A percentile compares a stretch with the other conserved stretches of the same genome.
These are phyloP conservation scores for Sporothrix schenckii DNA, from an alignment of 2,329 filamentous ascomycete species.

Conservation along the genomic window DNA sequence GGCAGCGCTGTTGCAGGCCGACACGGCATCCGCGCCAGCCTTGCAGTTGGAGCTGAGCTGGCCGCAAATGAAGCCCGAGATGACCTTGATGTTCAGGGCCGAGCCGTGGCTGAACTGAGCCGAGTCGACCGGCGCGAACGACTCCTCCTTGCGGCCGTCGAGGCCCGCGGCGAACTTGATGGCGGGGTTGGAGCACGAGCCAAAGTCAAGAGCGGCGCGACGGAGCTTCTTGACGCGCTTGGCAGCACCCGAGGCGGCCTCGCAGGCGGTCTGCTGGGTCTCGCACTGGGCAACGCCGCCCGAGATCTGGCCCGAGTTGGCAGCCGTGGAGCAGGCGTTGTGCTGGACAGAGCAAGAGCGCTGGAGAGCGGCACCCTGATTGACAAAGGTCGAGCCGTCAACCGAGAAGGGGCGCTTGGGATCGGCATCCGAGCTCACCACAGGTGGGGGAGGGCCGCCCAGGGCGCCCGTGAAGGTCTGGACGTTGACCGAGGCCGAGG, in stretches of 20 bases:
- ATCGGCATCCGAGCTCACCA: constrained; percentile 44
- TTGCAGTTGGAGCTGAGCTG: constrained; percentile 45
- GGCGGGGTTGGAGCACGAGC: constrained; percentile 52
- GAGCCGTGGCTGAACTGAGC: constrained; percentile 57
- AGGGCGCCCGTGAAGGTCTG: constrained; percentile 52
- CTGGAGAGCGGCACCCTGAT: constrained; percentile 50
- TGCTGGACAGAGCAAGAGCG: constrained; percentile 56
- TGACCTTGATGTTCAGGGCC: constrained; percentile 46
- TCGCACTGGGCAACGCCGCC: constrained; percentile 50
- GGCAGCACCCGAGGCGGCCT: constrained; percentile 36
- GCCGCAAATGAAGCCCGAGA: constrained; percentile 46
- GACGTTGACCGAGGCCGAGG: constrained; percentile 44
- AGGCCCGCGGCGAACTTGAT: constrained; percentile 54
- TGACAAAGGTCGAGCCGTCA: constrained; percentile 59
- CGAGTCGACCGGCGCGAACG: constrained; percentile 47
- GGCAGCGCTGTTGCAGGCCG: constrained; percentile 43
- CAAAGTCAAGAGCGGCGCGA: constrained; percentile 47
- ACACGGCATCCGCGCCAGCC: constrained; percentile 42
- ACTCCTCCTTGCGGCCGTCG: constrained; percentile 52
- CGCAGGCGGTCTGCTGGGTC: constrained; percentile 48
- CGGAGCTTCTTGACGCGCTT: constrained; percentile 39
- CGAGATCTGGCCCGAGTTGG: constrained; percentile 48
- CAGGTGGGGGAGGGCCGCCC: constrained; percentile 49
- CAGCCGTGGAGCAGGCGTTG: constrained; percentile 54
- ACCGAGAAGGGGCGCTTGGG: constrained; percentile 53